Evolutionary conservation across 768 basidiomycete genomes (phyloP).

Genomic region (Leccinum incarnatum): DNA sequence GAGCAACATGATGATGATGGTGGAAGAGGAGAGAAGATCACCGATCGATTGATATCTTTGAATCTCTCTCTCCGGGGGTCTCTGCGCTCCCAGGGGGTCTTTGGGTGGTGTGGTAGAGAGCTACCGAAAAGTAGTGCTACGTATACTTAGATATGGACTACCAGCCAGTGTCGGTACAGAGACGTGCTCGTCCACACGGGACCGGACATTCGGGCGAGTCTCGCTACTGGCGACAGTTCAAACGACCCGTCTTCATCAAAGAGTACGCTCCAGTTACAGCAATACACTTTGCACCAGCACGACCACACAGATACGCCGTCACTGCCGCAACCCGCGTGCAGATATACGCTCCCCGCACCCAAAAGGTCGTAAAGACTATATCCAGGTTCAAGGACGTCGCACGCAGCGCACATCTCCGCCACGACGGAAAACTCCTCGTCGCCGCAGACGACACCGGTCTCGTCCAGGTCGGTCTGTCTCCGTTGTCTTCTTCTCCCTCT

Average conservation of each 20-base stretch:
- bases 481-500: not conserved
- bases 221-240: slow-evolving; percentile 84
- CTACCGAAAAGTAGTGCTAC: no score
- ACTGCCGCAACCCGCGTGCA: slow-evolving; percentile 92
- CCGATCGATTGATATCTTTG: slow-evolving; percentile 12
- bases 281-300: slow-evolving; percentile 83
- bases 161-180: slow-evolving; percentile 66
- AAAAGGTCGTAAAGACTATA: slow-evolving; percentile 94
- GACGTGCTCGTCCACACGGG: slow-evolving; percentile 54
- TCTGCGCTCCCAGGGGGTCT: not conserved
- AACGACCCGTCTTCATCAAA: slow-evolving; percentile 90
- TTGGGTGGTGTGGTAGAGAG: no score
- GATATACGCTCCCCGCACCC: slow-evolving; percentile 94
- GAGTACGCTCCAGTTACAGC: slow-evolving; percentile 96
- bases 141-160: slow-evolving; percentile 58
- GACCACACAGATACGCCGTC: slow-evolving; percentile 93
- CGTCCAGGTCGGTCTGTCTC: slow-evolving; percentile 51
- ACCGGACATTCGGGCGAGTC: slow-evolving; percentile 72
- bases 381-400: slow-evolving; percentile 97
- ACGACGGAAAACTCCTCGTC: slow-evolving; percentile 91
- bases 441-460: slow-evolving; percentile 94
- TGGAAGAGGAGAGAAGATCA: not conserved
- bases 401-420: slow-evolving; percentile 81
- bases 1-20: slow-evolving; percentile 57
- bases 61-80: slow-evolving; percentile 17